These are phyloP conservation scores for Paulinella micropora DNA, from an alignment of 78 protist genomes.

Conservation along the genomic window DNA sequence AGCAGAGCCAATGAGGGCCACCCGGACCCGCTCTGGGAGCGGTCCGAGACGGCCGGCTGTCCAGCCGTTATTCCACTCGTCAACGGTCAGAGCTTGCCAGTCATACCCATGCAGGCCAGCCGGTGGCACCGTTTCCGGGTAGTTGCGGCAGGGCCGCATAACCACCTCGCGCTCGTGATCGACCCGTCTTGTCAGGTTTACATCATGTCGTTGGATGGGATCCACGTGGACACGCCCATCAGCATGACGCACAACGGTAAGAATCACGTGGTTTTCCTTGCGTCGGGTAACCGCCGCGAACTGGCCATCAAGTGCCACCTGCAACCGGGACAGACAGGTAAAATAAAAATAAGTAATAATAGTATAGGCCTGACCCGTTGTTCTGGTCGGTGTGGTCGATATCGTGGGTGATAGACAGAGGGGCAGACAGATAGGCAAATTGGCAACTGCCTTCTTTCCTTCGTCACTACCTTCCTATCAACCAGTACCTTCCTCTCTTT, in stretches of 20 bases:
- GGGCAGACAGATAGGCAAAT: too few species aligned
- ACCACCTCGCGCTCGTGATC: background rate
- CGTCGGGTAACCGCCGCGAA: background rate
- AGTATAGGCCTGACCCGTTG: too few species aligned
- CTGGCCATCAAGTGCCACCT: background rate
- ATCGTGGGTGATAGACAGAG: too few species aligned
- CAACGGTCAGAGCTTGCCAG: background rate
- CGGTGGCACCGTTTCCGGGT: background rate
- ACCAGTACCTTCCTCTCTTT: too few species aligned
- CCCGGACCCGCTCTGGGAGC: background rate
- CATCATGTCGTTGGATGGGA: background rate
- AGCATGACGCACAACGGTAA: too few species aligned
- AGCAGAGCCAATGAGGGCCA: background rate
- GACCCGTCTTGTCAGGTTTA: background rate
- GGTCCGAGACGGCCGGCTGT: background rate
- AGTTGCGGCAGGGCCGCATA: background rate
- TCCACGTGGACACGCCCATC: background rate
- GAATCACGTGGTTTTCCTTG: background rate
- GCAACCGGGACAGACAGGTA: too few species aligned
- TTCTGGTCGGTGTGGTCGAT: too few species aligned
- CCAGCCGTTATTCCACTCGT: background rate
- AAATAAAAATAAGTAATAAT: too few species aligned
- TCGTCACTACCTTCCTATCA: too few species aligned
- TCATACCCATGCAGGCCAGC: background rate
- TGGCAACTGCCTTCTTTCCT: too few species aligned